Evolutionary conservation across 805 yeast genomes (phyloP), one percentile per base, ranked within the genome.

Genomic region (Candida palmyrensis): DNA sequence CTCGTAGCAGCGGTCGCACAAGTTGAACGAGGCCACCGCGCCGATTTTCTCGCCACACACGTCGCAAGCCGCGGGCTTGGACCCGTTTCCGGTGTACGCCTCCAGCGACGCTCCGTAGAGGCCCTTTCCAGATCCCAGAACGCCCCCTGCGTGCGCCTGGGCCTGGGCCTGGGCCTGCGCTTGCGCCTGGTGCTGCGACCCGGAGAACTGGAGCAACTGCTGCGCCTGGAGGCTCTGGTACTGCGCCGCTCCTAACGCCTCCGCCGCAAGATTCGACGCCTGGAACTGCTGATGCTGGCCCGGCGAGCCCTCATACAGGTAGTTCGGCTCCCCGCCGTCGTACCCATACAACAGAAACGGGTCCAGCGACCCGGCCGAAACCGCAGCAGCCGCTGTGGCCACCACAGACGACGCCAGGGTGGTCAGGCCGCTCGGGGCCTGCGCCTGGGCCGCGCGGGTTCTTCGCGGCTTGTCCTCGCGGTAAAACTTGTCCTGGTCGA

Each of bases 401-500:
- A 24, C 32, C 23, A 34, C 18, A 5, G 27, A 28, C 12, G 25
- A 19, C 19, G 23, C 9, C 9, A 11, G 11, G 11, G 10, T 21
- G 9, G 11, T 21, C n/a, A n/a, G n/a, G n/a, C n/a, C n/a, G n/a
- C n/a, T n/a, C n/a, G n/a, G n/a, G n/a, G n/a, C n/a, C n/a, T 28
- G 30, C 6, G 20, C 13, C 8, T 10, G 13, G 22, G 20, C 18
- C 11, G 13, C 18, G 10, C 23, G 17, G 10, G 16, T 9, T 24
- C 16, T n/a, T 15, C 23, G 14, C 8, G 24, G n/a, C 11, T 36
- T 48, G 33, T 55, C 62, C 32, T 57, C 63, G 27, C 55, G 59
- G 45, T 55, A 51, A 37, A 50, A 57, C 37, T 58, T 48, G 30
- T 52, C 49, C 32, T 55, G 49, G 43, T 49, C 50, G 42, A 37